Evolutionary conservation across 257 asterid species (phyloP), one percentile per base, ranked within the genome.

Genomic region (Plantago major): DNA sequence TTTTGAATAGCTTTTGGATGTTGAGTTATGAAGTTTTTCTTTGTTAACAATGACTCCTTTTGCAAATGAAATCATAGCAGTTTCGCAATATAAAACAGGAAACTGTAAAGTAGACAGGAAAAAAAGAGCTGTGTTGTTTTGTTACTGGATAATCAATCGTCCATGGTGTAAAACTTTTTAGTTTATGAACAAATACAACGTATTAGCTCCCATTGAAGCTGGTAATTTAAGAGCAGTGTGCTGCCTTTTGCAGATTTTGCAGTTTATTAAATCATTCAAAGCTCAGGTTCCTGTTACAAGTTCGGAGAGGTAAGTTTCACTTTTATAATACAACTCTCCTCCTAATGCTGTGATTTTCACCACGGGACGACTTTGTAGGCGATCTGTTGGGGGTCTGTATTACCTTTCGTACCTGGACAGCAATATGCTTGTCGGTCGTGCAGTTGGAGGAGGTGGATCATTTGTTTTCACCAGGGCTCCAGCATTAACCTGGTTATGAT

Each of bases 361-460:
- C 42, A 19, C 22, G 15, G 59, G 26, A 68, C 60, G 59, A 19
- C 37, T 64, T 33, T 71, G 64, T 62, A 89, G 95, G 77, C 75
- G 62, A 47, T 81, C 96, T 15, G 88, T 83, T 7, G 96, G 98
- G 54, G 98, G 98, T 7, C 73, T 91, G 33, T 91, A 88, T 77
- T 84, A 85, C 79, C 86, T 91, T 46, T 88, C 96, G 1, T 88
- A 82, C 80, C 73, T 90, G 56, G 98, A 90, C 65, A 76, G 54
- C 68, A 77, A 88, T 71, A 88, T 90, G 92, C 95, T 90, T 64
- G 54, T 90, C 66, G 95, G 96, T 9, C 92, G 98, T 16, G 84
- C 96, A 6, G 91, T 88, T 60, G 96, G 95, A 70, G 95, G 96
- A 12, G 96, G 95, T 6, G 98, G 98, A 6, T 81, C 84, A 45